phyloP scores from a whole-genome alignment of 192 early-diverging fungal genomes.

The Backusella westeae region DNA sequence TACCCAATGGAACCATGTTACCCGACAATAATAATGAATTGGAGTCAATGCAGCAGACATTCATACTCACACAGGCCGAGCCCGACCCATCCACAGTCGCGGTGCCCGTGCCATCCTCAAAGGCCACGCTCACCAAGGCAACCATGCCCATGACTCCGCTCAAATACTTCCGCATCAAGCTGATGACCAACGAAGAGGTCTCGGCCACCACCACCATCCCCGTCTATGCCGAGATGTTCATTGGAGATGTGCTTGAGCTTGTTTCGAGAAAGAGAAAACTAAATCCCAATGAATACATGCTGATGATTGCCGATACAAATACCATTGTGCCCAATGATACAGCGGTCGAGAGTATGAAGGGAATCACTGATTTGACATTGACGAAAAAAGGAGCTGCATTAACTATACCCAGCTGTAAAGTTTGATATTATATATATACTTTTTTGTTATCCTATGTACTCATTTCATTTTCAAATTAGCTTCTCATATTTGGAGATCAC shows the following conservation, averaged over 20 bases:
- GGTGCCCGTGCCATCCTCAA: slow-evolving; percentile 38
- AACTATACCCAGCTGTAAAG: slow-evolving; percentile 32
- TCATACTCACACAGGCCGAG: neutral
- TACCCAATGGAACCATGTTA: neutral
- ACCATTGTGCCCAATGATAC: slow-evolving; percentile 78
- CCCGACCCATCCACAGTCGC: slow-evolving; percentile 31
- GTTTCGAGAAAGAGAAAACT: slow-evolving; percentile 91
- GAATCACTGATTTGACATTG: slow-evolving; percentile 66
- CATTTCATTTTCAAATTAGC: neutral
- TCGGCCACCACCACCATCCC: slow-evolving; percentile 90
- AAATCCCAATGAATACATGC: slow-evolving; percentile 79
- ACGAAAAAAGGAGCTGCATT: slow-evolving; percentile 60
- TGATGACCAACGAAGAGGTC: slow-evolving; percentile 64
- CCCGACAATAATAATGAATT: neutral
- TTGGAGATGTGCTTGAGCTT: slow-evolving; percentile 77
- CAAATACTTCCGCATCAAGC: slow-evolving; percentile 51
- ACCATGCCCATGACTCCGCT: slow-evolving; percentile 36
- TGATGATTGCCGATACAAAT: slow-evolving; percentile 78
- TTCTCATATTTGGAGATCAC: slow-evolving; percentile 37
- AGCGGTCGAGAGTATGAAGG: slow-evolving; percentile 64
- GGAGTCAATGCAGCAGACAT: neutral
- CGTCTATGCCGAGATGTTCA: slow-evolving; percentile 64
- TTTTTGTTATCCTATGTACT: neutral
- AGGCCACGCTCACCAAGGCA: slow-evolving; percentile 38
- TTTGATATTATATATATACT: neutral